Evolutionary conservation across 2,329 filamentous ascomycete genomes (phyloP), one percentile per base, ranked within the genome.

Genomic region (Corynespora cassiicola): DNA sequence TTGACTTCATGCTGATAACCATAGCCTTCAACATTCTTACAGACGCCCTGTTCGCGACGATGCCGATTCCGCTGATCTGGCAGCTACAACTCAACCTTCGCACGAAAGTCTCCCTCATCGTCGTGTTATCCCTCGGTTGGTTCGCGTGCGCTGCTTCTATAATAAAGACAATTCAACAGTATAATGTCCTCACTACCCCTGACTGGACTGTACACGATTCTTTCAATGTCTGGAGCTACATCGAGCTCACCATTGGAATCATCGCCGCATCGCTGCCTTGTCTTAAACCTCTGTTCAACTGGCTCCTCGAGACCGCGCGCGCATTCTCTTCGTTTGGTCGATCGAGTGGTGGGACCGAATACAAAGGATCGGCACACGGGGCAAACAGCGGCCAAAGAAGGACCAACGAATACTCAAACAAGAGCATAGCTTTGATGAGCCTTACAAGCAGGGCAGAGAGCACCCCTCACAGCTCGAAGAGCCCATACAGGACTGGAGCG

Each of bases 171-270:
- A 50, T 66, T 6, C 56, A 63, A 12, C 72, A 75, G 47, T 61
- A 54, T 23, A 54, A 40, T 12, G 63, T 70, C 33, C 53, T 73
- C 30, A 23, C 40, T 0, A 56, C 69, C 9, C 49, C 47, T 0
- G 71, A 75, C 39, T 64, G 58, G 21, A 65, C 58, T 7, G 69
- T 66, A 30, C 35, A 60, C 30, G 63, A 72, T 43, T 53, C 53
- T 4, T 75, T 74, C 53, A 70, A 68, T n/a, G 59, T 75, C 8
- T 75, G 72, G 72, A 70, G 71, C 45, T 68, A 64, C 42, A 65
- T 75, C 33, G 72, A 76, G 42, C 63, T 76, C 17, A 69, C 68
- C 29, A 52, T 74, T 6, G 73, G 71, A 3, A 72, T 75, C 28
- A 57, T 74, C 2, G 72, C 73, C 2, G 70, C 70, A 5, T 73